Percentiles rank a stretch among this genome's conserved stretches.
phyloP scores from a whole-genome alignment of 2,329 filamentous ascomycete genomes.

The Aspergillus thermomutatus region DNA sequence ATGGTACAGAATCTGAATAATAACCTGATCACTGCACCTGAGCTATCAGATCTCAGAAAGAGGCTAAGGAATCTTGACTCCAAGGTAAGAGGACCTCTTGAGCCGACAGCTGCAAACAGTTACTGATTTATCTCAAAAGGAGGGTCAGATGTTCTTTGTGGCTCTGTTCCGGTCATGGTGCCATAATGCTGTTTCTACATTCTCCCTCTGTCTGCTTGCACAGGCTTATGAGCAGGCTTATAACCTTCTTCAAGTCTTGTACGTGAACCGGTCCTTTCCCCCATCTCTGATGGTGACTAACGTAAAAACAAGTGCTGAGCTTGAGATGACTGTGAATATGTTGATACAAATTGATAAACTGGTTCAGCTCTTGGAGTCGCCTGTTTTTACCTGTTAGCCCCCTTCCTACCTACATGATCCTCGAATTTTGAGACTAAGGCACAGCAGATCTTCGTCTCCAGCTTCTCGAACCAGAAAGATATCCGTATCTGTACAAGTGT shows the following conservation, averaged over 20 bases:
- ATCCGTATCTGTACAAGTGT: constrained; percentile 94
- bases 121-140: constrained; percentile 48
- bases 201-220: constrained; percentile 89
- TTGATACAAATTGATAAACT: constrained; percentile 98
- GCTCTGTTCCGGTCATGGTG: constrained; percentile 96
- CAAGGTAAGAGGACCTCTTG: constrained; percentile 52
- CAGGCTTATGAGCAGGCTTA: constrained; percentile 99
- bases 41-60: constrained; percentile 86
- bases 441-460: constrained; percentile 83
- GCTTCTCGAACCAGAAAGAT: constrained; percentile 89
- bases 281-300: constrained; percentile 9
- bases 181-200: constrained; percentile 96
- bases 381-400: constrained; percentile 86
- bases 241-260: constrained; percentile 94
- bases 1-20: constrained; percentile 99
- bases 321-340: constrained; percentile 99
- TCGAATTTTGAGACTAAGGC: constrained; percentile 7
- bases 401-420: constrained; percentile 4
- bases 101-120: background rate
- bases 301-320: constrained; percentile 67
- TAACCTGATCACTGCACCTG: constrained; percentile 95
- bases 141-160: constrained; percentile 94
- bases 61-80: constrained; percentile 85
- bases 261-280: constrained; percentile 29
- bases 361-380: constrained; percentile 92